These are phyloP conservation scores for Phoma sp. DNA, from an alignment of 2,329 filamentous ascomycete species.

Conservation along the genomic window DNA sequence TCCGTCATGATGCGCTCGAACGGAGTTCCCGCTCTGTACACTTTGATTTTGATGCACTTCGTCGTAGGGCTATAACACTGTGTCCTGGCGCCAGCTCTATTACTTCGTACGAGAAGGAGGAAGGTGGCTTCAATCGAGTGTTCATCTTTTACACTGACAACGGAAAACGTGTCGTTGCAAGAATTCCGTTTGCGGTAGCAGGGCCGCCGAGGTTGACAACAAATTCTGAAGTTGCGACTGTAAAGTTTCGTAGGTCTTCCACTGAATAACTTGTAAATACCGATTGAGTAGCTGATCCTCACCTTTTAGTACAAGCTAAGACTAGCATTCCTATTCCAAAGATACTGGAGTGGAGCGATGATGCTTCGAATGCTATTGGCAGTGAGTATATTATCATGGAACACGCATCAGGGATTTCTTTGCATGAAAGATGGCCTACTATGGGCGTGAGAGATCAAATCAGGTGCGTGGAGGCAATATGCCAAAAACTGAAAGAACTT, in stretches of 20 bases:
- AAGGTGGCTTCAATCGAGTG: slow-evolving; percentile 55
- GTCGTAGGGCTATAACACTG: slow-evolving; percentile 45
- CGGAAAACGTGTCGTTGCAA: slow-evolving; percentile 49
- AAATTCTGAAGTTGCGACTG: slow-evolving; percentile 56
- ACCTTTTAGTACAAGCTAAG: slow-evolving; percentile 43
- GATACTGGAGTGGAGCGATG: slow-evolving; percentile 54
- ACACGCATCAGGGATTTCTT: slow-evolving; percentile 42
- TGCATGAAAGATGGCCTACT: slow-evolving; percentile 44
- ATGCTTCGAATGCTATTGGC: slow-evolving; percentile 43
- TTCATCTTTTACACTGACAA: slow-evolving; percentile 54
- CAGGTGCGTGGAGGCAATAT: slow-evolving; percentile 42
- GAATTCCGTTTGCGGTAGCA: slow-evolving; percentile 51
- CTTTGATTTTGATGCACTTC: slow-evolving; percentile 53
- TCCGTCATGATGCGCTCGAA: slow-evolving; percentile 48
- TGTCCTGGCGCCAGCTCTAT: slow-evolving; percentile 48
- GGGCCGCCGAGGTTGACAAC: slow-evolving; percentile 50
- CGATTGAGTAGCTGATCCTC: no score
- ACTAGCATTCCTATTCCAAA: slow-evolving; percentile 53
- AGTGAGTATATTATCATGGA: slow-evolving; percentile 53
- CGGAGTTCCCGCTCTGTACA: slow-evolving; percentile 46
- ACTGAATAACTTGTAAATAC: slow-evolving; percentile 11
- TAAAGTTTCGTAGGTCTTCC: slow-evolving; percentile 49
- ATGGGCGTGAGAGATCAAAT: slow-evolving; percentile 48
- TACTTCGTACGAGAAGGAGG: slow-evolving; percentile 50
- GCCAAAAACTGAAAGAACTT: slow-evolving; percentile 39